phyloP scores from a whole-genome alignment of 169 alveolate species.

The Plasmodium cynomolgi region DNA sequence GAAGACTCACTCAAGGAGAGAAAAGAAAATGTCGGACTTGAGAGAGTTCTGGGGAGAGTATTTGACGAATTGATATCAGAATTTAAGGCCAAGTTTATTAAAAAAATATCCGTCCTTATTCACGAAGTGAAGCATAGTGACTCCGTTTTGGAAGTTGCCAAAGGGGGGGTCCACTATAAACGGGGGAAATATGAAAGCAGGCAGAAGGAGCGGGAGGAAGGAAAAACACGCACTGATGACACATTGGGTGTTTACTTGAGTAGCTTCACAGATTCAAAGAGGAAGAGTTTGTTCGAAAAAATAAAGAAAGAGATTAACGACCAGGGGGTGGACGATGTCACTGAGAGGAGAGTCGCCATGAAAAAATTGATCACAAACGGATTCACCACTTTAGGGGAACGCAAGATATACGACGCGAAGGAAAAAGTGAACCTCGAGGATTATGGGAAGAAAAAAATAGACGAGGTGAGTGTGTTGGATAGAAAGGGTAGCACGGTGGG shows the following conservation, averaged over 20 bases:
- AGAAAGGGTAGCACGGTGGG: neutral
- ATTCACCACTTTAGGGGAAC: neutral
- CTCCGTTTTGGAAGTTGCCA: conserved; percentile 9
- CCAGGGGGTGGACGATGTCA: neutral
- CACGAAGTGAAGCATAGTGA: conserved; percentile 20
- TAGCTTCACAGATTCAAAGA: conserved; percentile 14
- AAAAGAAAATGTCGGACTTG: conserved; percentile 3
- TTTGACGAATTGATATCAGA: conserved; percentile 59
- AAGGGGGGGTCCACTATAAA: neutral
- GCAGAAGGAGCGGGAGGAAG: neutral
- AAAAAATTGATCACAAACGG: neutral
- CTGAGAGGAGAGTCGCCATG: neutral
- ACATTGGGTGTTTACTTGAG: conserved; percentile 22
- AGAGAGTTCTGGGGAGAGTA: conserved; percentile 8
- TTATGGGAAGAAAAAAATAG: neutral
- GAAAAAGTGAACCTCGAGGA: neutral
- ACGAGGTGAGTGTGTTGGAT: neutral
- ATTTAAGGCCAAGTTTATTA: conserved; percentile 41
- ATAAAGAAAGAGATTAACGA: conserved; percentile 4
- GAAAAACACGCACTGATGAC: conserved; percentile 2
- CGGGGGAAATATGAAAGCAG: neutral
- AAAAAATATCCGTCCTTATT: conserved; percentile 17
- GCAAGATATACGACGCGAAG: neutral
- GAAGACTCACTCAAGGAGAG: conserved; percentile 9
- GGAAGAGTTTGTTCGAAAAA: conserved; percentile 34